Evolutionary conservation across 2,329 filamentous ascomycete species (phyloP).

Genomic region (Domatiomyces catenatus): DNA sequence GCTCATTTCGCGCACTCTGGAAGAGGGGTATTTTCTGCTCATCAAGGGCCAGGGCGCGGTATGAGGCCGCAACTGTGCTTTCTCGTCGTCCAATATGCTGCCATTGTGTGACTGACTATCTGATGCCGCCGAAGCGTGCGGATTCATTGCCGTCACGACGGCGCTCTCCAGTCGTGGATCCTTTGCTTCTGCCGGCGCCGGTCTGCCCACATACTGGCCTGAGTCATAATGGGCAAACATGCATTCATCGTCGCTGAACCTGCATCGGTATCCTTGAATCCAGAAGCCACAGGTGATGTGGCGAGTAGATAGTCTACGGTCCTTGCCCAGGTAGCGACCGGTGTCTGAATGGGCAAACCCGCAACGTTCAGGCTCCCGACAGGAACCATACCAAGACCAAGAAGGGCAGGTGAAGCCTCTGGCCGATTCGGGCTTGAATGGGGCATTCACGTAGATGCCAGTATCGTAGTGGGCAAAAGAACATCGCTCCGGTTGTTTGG

Average conservation of each 20-base stretch:
- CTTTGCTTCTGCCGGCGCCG: not conserved
- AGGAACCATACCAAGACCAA: not conserved
- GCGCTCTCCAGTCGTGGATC: not conserved
- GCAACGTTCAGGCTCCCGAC: not conserved
- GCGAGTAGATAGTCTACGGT: slow-evolving; percentile 4
- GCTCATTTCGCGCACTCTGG: not conserved
- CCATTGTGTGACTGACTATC: not conserved
- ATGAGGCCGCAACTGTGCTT: not conserved
- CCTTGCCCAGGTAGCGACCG: slow-evolving; percentile 3
- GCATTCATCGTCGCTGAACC: not conserved
- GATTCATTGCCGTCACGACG: not conserved
- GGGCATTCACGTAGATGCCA: slow-evolving; percentile 1
- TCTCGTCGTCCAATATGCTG: not conserved
- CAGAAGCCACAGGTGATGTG: slow-evolving; percentile 12
- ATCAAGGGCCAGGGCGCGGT: not conserved
- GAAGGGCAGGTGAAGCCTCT: not conserved
- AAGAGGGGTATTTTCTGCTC: not conserved
- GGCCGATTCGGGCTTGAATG: not conserved
- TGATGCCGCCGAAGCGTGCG: not conserved
- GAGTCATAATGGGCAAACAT: not conserved
- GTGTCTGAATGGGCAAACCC: not conserved
- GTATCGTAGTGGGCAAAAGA: slow-evolving; percentile 8
- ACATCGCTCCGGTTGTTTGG: slow-evolving; percentile 1
- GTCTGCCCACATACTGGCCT: not conserved
- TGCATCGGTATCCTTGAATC: not conserved